Percentiles rank a stretch among this genome's conserved stretches.
Evolutionary conservation across 441 rosid genomes (phyloP).

Genomic region (Populus trichocarpa): DNA sequence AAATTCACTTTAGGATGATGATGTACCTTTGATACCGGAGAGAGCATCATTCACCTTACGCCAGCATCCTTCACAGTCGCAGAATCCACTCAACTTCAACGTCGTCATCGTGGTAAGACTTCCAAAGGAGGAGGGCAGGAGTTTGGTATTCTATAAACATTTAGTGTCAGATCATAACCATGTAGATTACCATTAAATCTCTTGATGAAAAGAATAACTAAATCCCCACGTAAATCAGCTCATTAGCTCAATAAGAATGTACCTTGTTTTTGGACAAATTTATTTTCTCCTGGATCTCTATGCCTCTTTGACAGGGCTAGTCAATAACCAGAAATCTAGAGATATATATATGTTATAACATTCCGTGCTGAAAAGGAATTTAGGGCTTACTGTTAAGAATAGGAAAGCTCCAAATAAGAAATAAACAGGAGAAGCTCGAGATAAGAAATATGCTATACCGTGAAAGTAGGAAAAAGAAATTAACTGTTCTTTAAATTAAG

Average conservation of each 20-base stretch:
- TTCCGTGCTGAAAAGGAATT: background rate
- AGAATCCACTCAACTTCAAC: background rate
- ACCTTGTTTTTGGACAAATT: background rate
- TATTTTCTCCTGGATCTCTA: background rate
- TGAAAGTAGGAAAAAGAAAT: no score
- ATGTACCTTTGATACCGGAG: background rate
- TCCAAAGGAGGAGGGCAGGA: background rate
- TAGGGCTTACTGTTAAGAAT: background rate
- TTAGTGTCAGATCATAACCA: background rate
- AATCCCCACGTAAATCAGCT: background rate
- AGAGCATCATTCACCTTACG: background rate
- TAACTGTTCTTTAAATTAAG: background rate
- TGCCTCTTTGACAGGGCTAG: background rate
- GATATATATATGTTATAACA: no score
- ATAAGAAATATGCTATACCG: no score
- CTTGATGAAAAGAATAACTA: background rate
- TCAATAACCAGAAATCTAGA: background rate
- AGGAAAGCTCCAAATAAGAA: background rate
- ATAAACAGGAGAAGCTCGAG: background rate
- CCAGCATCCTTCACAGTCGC: background rate
- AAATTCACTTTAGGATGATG: background rate
- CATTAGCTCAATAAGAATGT: background rate
- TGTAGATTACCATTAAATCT: background rate
- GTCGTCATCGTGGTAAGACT: background rate
- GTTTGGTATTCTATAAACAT: no score